These are phyloP conservation scores for Coemansia sp. DNA, from an alignment of 192 early-diverging fungal genomes.

Conservation along the genomic window DNA sequence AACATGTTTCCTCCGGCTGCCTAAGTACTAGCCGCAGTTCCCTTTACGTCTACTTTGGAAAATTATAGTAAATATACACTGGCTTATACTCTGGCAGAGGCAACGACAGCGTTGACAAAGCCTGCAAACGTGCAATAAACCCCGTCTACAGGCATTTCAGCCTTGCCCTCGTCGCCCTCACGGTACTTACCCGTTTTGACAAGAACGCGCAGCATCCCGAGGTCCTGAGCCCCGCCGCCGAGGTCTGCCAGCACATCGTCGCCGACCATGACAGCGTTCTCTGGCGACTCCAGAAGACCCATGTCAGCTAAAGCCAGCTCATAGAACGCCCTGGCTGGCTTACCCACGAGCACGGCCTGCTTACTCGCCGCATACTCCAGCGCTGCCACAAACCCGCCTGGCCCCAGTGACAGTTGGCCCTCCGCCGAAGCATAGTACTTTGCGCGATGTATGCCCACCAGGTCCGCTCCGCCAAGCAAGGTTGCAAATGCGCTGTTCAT, in stretches of 20 bases:
- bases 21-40: not conserved
- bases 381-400: slow-evolving; percentile 84
- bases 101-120: slow-evolving; percentile 61
- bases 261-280: slow-evolving; percentile 77
- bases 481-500: slow-evolving; percentile 77
- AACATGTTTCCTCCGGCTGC: slow-evolving; percentile 1
- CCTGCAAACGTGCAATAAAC: slow-evolving; percentile 66
- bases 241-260: slow-evolving; percentile 84
- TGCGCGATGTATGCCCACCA: slow-evolving; percentile 83
- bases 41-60: not conserved
- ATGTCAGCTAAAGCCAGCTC: slow-evolving; percentile 72
- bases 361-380: slow-evolving; percentile 74
- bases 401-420: slow-evolving; percentile 67
- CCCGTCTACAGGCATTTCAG: slow-evolving; percentile 47
- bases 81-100: not conserved
- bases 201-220: slow-evolving; percentile 63
- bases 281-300: slow-evolving; percentile 47
- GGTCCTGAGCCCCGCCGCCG: slow-evolving; percentile 69
- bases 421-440: slow-evolving; percentile 69
- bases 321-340: slow-evolving; percentile 75
- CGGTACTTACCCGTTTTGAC: slow-evolving; percentile 86
- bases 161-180: slow-evolving; percentile 63
- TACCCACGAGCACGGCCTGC: slow-evolving; percentile 72
- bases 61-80: not conserved
- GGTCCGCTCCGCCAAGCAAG: slow-evolving; percentile 55